A percentile compares a stretch with the other conserved stretches of the same genome.
Conservation (phyloP, 306 rosid species). For the Trifolium dubium region DNA sequence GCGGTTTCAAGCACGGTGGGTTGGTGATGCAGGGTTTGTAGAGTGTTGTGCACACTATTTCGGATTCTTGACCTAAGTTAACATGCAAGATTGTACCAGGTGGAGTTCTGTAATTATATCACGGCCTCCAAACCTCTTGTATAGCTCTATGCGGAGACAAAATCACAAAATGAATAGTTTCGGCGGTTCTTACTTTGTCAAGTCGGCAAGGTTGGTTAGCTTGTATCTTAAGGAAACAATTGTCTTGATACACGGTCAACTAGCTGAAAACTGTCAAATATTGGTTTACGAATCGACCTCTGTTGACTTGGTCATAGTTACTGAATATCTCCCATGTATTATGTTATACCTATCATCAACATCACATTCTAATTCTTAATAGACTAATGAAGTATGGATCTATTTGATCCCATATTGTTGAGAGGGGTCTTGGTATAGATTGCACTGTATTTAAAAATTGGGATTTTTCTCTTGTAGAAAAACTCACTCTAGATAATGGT, state of each 20-base stretch:
- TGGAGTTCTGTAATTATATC: conserved; percentile 36
- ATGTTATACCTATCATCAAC: conserved; percentile 2
- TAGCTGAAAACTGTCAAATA: not conserved
- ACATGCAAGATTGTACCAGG: conserved; percentile 30
- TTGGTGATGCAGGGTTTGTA: conserved; percentile 38
- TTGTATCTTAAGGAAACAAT: not conserved
- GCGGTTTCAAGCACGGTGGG: conserved; percentile 27
- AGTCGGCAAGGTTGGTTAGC: conserved; percentile 37
- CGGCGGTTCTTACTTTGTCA: conserved; percentile 20
- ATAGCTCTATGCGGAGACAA: conserved; percentile 46
- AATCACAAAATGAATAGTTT: conserved; percentile 27
- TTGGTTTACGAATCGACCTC: conserved; percentile 32
- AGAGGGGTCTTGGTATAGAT: not conserved
- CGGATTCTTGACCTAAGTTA: conserved; percentile 39
- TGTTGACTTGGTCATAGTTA: not conserved
- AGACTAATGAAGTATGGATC: not conserved
- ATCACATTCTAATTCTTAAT: conserved; percentile 24
- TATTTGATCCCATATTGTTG: conserved; percentile 6
- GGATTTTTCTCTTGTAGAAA: conserved; percentile 15
- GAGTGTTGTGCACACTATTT: conserved; percentile 29
- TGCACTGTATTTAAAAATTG: conserved; percentile 26
- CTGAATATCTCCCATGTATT: conserved; percentile 23
- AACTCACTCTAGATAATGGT: not conserved
- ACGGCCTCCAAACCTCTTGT: conserved; percentile 39
- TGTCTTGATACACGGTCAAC: not conserved